These are phyloP conservation scores for Emergomyces orientalis DNA, from an alignment of 2,329 filamentous ascomycete species.

Conservation along the genomic window DNA sequence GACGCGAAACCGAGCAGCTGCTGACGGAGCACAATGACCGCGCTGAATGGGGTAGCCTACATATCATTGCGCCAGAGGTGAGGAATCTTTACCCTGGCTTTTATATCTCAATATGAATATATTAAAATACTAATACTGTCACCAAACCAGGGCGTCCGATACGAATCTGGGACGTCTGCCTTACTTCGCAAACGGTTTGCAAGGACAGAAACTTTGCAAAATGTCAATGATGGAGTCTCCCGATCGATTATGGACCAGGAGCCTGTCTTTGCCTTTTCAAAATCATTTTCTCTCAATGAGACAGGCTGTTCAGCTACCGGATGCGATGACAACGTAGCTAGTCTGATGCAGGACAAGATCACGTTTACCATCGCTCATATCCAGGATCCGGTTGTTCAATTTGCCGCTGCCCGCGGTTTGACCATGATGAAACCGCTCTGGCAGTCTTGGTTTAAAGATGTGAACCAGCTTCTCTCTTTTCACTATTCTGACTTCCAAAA, in stretches of 20 bases:
- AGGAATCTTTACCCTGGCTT: constrained; percentile 9
- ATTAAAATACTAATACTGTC: not conserved
- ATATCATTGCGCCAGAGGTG: constrained; percentile 61
- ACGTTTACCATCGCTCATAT: constrained; percentile 69
- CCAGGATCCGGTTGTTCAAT: constrained; percentile 72
- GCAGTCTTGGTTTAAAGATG: constrained; percentile 60
- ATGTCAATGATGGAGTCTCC: constrained; percentile 57
- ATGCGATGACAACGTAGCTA: constrained; percentile 17
- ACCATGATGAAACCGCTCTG: constrained; percentile 72
- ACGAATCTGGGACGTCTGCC: constrained; percentile 62
- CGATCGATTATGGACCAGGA: constrained; percentile 66
- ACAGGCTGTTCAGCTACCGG: not conserved
- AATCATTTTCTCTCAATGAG: constrained; percentile 48
- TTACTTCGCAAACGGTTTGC: constrained; percentile 61
- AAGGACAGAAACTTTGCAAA: constrained; percentile 54
- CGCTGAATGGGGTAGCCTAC: constrained; percentile 73
- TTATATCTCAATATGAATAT: not conserved
- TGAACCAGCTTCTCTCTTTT: constrained; percentile 58
- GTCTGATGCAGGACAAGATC: constrained; percentile 42
- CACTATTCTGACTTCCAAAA: constrained; percentile 66
- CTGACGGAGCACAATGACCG: constrained; percentile 66
- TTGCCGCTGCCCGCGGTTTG: constrained; percentile 63
- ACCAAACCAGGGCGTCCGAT: constrained; percentile 41
- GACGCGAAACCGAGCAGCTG: constrained; percentile 48
- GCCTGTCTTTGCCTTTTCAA: constrained; percentile 72